Evolutionary conservation across 139 green algal species (phyloP).

Genomic region (Haematococcus sp.): DNA sequence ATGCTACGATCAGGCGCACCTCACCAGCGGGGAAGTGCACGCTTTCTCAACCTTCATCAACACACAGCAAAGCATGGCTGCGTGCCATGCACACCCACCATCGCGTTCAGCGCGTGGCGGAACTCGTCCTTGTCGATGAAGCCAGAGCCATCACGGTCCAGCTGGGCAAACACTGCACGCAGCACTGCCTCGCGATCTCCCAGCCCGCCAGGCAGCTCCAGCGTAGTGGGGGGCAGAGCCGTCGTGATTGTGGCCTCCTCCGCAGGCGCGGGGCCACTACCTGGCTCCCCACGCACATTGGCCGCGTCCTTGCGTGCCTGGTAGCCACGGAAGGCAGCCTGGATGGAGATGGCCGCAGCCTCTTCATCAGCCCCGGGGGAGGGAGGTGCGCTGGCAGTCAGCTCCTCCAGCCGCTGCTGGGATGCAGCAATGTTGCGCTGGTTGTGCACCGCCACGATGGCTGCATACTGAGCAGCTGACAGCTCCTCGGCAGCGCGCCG

Average conservation of each 20-base stretch:
- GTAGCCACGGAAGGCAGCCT: conserved; percentile 63
- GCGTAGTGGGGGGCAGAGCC: background rate
- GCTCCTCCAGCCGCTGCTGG: too few relatives aligned
- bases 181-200: background rate
- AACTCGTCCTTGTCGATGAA: conserved; percentile 7
- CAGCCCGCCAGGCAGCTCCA: background rate
- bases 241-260: background rate
- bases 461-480: too few relatives aligned
- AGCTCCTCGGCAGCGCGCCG: too few relatives aligned
- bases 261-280: background rate
- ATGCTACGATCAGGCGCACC: background rate
- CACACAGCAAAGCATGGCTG: too few relatives aligned
- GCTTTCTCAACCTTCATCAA: too few relatives aligned
- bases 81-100: too few relatives aligned
- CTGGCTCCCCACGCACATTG: conserved; percentile 10
- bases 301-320: conserved; percentile 51
- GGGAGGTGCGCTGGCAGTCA: too few relatives aligned
- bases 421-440: too few relatives aligned
- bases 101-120: background rate
- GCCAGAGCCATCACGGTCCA: background rate
- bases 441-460: too few relatives aligned
- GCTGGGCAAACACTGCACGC: background rate
- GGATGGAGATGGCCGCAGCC: conserved; percentile 58
- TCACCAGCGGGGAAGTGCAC: too few relatives aligned
- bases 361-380: background rate